Evolutionary conservation across 108 stramenopile genomes (phyloP).

Genomic region (Cyclotella atomus): DNA sequence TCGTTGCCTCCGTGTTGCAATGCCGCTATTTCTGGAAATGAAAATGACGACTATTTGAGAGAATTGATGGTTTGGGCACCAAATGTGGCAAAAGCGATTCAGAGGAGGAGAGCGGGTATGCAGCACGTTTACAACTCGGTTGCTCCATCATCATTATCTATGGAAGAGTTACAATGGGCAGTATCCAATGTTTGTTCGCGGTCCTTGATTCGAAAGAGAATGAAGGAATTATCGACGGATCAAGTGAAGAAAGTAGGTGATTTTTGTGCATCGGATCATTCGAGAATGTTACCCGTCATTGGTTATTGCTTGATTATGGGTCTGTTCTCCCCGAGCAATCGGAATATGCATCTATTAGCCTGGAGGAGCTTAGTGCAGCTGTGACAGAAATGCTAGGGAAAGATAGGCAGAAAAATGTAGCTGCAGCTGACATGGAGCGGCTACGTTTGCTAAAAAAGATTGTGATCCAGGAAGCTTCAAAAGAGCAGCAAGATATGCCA

Average conservation of each 20-base stretch:
- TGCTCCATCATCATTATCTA: slow-evolving; percentile 8
- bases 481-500: not conserved
- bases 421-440: not conserved
- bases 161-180: slow-evolving; percentile 7
- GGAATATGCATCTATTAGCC: not conserved
- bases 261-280: slow-evolving; percentile 5
- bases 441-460: not conserved
- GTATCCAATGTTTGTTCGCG: not conserved
- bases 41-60: not conserved
- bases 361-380: not conserved
- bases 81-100: not conserved
- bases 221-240: not conserved
- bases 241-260: slow-evolving; percentile 1
- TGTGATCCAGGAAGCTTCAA: not conserved
- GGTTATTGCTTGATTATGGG: slow-evolving; percentile 10
- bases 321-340: not conserved
- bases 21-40: not conserved
- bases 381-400: not conserved
- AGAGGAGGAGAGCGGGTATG: not conserved
- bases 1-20: not conserved
- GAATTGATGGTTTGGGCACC: not conserved
- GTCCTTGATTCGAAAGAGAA: slow-evolving; percentile 1
- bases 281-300: slow-evolving; percentile 10
- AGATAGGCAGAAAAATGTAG: not conserved
- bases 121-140: not conserved